phyloP scores from a whole-genome alignment of 225 moss, liverwort and hornwort species.

The Marchantia polymorpha region DNA sequence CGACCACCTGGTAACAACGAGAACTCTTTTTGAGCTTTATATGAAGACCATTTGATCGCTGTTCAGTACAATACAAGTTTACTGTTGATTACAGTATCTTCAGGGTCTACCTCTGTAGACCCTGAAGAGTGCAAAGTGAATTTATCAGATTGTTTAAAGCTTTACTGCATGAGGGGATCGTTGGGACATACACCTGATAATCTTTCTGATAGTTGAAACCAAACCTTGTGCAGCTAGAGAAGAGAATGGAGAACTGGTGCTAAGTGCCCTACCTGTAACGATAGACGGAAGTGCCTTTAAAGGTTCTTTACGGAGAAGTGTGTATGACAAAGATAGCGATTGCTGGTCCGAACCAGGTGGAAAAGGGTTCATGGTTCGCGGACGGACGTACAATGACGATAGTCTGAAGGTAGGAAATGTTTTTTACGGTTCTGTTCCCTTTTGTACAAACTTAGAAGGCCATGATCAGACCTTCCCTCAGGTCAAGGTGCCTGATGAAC shows the following conservation, averaged over 20 bases:
- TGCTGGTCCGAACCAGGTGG: conserved; percentile 78
- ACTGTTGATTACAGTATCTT: neutral
- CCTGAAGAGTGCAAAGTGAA: neutral
- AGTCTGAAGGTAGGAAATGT: conserved; percentile 54
- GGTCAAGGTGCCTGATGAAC: neutral
- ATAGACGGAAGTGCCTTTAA: conserved; percentile 51
- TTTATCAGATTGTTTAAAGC: neutral
- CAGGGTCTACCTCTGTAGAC: neutral
- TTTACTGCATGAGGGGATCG: neutral
- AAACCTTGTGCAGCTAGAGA: conserved; percentile 43
- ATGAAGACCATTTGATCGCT: neutral
- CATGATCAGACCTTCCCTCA: neutral
- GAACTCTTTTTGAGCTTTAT: neutral
- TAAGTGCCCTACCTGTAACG: conserved; percentile 23
- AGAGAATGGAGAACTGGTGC: conserved; percentile 49
- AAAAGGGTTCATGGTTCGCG: conserved; percentile 71
- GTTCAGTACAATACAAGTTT: neutral
- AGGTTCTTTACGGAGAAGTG: conserved; percentile 49
- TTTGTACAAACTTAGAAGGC: neutral
- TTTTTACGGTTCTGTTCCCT: neutral
- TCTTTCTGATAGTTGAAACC: neutral
- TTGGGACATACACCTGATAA: neutral
- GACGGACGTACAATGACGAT: conserved; percentile 56
- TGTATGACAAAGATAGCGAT: conserved; percentile 47
- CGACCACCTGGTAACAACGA: conserved; percentile 41